These are phyloP conservation scores for Cantharellus anzutake DNA, from an alignment of 768 basidiomycete species.

Conservation along the genomic window DNA sequence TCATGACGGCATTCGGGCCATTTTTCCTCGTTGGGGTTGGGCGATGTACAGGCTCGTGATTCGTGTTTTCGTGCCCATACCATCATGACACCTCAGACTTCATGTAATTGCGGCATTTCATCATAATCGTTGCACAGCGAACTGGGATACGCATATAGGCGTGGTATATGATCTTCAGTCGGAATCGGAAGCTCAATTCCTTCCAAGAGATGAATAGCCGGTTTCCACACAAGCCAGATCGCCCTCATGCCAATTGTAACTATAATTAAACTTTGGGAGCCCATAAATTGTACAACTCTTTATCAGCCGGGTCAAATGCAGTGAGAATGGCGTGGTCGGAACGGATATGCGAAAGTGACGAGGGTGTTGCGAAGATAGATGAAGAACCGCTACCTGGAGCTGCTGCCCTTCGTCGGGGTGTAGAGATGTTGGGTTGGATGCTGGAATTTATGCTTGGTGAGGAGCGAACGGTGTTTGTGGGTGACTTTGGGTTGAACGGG, in stretches of 20 bases:
- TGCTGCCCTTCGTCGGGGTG: background rate
- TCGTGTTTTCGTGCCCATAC: no score
- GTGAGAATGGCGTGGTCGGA: slow-evolving; percentile 34
- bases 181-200: no score
- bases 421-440: background rate
- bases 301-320: slow-evolving; percentile 58
- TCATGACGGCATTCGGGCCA: no score
- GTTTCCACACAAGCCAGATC: no score
- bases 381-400: background rate
- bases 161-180: no score
- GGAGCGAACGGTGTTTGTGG: background rate
- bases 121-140: no score
- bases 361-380: background rate
- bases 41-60: no score
- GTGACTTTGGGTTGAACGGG: background rate
- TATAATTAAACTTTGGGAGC: slow-evolving; percentile 21
- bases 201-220: no score
- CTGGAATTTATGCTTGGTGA: background rate
- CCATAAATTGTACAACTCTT: slow-evolving; percentile 64
- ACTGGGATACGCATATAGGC: no score
- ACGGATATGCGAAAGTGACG: slow-evolving; percentile 18
- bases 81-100: no score
- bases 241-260: background rate
- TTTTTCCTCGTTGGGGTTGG: no score
- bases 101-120: no score